Evolutionary conservation across 1,139 yeast genomes (phyloP), one percentile per base, ranked within the genome.

Genomic region (Pichia sp.): DNA sequence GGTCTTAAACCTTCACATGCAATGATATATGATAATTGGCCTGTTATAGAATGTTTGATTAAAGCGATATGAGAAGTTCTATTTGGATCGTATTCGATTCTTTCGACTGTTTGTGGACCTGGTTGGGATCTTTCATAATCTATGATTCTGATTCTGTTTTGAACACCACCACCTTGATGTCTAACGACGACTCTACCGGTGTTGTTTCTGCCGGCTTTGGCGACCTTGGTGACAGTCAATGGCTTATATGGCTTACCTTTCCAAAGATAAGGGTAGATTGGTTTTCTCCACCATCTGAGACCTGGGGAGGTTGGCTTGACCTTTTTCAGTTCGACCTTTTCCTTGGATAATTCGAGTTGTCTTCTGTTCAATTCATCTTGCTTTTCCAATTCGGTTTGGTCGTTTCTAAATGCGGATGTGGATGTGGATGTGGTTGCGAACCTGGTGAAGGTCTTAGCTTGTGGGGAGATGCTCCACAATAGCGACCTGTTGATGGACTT

Each of bases 81-180:
- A 62, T 88, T 88, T 40, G 99, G 99, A 68, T 93, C 99, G 64
- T 90, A 89, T 68, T 93, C 99, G 51, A 93, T 88, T 63, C 99
- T 76, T 50, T 83, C 71, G 20, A 93, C 98, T 20, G 79, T 76
- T 58, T 89, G 95, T 46, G 76, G 77, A 21, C 98, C 99, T 2
- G 81, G 68, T 3, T 66, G 76, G 40, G 67, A 63, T 61, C 99
- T 78, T 59, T 74, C 73, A 62, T 84, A 83, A 67, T 93, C 99
- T 27, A 93, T 77, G 41, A 87, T 67, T 61, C 99, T 79, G 38
- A 86, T 78, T 67, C 99, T 80, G 62, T 90, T 83, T 67, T 86
- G 89, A 66, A 88, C 95, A 40, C 98, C 99, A 60, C 99, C 99
- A 66, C 99, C 99, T 67, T 94, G 82, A 65, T 94, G 97, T 65